Evolutionary conservation across 2,329 filamentous ascomycete species (phyloP), one percentile per base, ranked within the genome.

Genomic region (Cercospora canescens): DNA sequence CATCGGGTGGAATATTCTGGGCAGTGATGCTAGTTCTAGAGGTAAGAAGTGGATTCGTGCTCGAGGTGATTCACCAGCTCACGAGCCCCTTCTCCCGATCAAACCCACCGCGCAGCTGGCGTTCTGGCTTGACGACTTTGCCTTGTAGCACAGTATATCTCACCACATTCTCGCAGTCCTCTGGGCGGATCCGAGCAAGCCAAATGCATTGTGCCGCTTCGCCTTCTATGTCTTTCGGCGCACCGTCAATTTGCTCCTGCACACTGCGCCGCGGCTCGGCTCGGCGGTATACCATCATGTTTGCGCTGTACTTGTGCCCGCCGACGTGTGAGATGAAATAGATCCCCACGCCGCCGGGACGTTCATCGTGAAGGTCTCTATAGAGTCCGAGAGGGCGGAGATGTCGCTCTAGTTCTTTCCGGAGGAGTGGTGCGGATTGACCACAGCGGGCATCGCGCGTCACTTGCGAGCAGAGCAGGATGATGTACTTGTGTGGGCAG

Each of bases 291-390:
- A 99, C 84, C 83, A 99, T 91, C 72, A 98, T 88, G 74, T 99
- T 99, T 30, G 95, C 95, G 55, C 90, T 89, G 81, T 96, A 98
- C 82, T 97, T 97, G 83, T 99, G 95, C 0, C 95, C 95, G 30
- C 95, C 95, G 2, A 97, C 93, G 76, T 99, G 95, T 71, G 89
- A 94, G 76, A 98, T 96, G 77, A 97, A 98, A 81, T 97, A 97
- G 70, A 99, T 92, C 0, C 93, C 94, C 6, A 97, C 94, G 12
- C 95, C 95, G 11, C 94, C 94, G 0, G 94, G 93, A 65, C 95
- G 83, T 78, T 93, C 89, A 77, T 99, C 95, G 76, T 96, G 88
- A 55, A 95, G 81, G 76, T 98, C 94, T 32, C 95, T 89, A 78
- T 91, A 94, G 21, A 99, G 81, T 0, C 93, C 94, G 12, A 96